Evolutionary conservation across 495 filamentous ascomycete genomes (phyloP).

Genomic region (Neurospora tetraspora): DNA sequence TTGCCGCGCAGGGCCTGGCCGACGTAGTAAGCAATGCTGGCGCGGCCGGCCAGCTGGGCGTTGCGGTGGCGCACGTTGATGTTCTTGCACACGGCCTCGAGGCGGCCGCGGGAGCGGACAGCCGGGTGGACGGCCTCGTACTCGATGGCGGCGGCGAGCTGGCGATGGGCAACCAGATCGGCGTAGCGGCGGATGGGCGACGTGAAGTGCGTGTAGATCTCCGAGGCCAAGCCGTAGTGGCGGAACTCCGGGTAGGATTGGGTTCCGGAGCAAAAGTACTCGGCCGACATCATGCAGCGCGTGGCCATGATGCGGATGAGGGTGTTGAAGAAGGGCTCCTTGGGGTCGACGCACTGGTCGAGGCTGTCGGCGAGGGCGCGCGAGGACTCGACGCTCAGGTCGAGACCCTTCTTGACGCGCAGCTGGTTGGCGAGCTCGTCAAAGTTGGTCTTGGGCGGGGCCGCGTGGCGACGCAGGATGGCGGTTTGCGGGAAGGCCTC

Average conservation of each 20-base stretch:
- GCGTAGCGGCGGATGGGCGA: slow-evolving; percentile 95
- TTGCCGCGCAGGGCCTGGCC: slow-evolving; percentile 87
- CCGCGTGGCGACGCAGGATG: slow-evolving; percentile 80
- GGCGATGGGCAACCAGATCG: slow-evolving; percentile 85
- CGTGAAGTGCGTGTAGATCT: slow-evolving; percentile 99
- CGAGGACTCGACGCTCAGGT: slow-evolving; percentile 72
- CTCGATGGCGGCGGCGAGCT: slow-evolving; percentile 88
- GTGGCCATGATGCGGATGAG: slow-evolving; percentile 94
- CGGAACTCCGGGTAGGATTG: slow-evolving; percentile 89
- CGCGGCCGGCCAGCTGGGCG: slow-evolving; percentile 86
- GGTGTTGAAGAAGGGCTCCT: slow-evolving; percentile 98
- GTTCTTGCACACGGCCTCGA: slow-evolving; percentile 92
- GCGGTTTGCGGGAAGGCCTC: slow-evolving; percentile 89
- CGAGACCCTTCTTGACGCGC: slow-evolving; percentile 68
- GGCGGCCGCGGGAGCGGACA: slow-evolving; percentile 63
- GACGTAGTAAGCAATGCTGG: slow-evolving; percentile 93
- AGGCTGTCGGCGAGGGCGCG: slow-evolving; percentile 85
- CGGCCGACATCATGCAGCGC: slow-evolving; percentile 97
- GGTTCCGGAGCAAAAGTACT: slow-evolving; percentile 93
- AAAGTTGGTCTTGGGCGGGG: slow-evolving; percentile 90
- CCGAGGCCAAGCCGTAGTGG: slow-evolving; percentile 88
- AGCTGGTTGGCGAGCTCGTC: slow-evolving; percentile 87
- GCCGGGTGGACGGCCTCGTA: slow-evolving; percentile 77
- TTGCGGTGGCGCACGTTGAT: slow-evolving; percentile 97
- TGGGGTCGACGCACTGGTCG: slow-evolving; percentile 67